Evolutionary conservation across 768 basidiomycete species (phyloP).

Genomic region (Cyclocybe cylindracea): DNA sequence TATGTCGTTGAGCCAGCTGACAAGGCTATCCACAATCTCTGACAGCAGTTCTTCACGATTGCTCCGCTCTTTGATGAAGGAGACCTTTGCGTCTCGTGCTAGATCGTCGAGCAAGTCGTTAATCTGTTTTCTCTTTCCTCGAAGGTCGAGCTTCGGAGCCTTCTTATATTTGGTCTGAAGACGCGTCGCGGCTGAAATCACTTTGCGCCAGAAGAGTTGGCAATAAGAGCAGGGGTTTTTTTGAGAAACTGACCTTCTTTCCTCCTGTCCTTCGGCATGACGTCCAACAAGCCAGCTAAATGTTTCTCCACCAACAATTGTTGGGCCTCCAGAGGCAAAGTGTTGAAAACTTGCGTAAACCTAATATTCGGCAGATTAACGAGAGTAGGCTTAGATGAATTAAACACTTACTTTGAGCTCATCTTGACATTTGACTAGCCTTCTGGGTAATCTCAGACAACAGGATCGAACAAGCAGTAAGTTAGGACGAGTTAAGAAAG

Average conservation of each 20-base stretch:
- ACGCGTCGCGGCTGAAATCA: slow-evolving; percentile 39
- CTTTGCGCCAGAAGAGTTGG: slow-evolving; percentile 13
- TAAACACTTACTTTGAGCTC: slow-evolving; percentile 5
- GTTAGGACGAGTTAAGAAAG: too few relatives aligned
- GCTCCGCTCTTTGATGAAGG: slow-evolving; percentile 54
- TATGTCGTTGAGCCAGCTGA: slow-evolving; percentile 62
- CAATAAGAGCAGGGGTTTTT: background rate
- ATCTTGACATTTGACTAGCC: background rate
- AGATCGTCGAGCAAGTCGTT: slow-evolving; percentile 53
- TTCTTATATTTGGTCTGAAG: slow-evolving; percentile 35
- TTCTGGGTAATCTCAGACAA: background rate
- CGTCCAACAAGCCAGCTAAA: slow-evolving; percentile 49
- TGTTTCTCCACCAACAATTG: slow-evolving; percentile 49
- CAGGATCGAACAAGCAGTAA: too few relatives aligned
- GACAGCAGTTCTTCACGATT: slow-evolving; percentile 53
- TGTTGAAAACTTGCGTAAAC: slow-evolving; percentile 47
- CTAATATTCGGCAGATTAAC: slow-evolving; percentile 26
- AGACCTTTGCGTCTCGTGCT: slow-evolving; percentile 50
- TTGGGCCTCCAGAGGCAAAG: slow-evolving; percentile 56
- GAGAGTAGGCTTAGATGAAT: background rate
- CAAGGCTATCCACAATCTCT: slow-evolving; percentile 56
- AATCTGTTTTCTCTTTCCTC: slow-evolving; percentile 57
- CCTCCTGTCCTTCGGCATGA: slow-evolving; percentile 35
- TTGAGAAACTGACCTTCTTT: slow-evolving; percentile 32
- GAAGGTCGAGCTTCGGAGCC: slow-evolving; percentile 53